Evolutionary conservation across 768 basidiomycete species (phyloP), one percentile per base, ranked within the genome.

Genomic region (Mycena vitilis): DNA sequence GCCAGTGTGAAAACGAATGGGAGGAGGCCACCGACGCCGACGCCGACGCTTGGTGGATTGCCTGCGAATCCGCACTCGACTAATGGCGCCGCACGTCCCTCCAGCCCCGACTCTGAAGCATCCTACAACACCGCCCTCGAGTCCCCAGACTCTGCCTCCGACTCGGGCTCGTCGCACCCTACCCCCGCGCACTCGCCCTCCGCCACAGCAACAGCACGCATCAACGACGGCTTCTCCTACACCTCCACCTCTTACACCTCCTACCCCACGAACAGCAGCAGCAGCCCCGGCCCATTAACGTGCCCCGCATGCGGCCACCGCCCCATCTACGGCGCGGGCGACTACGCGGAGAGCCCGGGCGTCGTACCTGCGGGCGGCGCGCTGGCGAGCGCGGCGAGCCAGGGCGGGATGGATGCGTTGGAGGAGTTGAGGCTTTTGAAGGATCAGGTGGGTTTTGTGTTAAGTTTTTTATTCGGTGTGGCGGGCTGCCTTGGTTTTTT

Each of bases 341-440:
- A 60, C 40, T 66, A 70, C 13, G 65, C 66, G n/a, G 73, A 74
- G 52, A 68, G 66, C 55, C 77, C 77, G 0, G 77, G 77, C 0
- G 80, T 88, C 56, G 84, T 89, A 48, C 81, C 88, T 8, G 82
- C 86, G 22, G 85, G 85, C 44, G 87, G 88, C 60, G 86, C 87
- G 25, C 82, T 89, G 51, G 85, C 84, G 45, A 81, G 82, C 18
- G 87, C 88, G 2, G 87, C 87, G 5, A 84, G 83, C 62, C 87
- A 88, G 77, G 85, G 85, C 69, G 88, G 87, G 56, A 85, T 90
- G 84, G 88, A 86, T 65, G 88, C 88, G 4, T 83, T 88, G 22
- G 89, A 92, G 78, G 92, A 94, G 79, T 81, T 94, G 51, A 83
- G 85, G 72, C 75, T 92, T 52, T 83, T 93, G 60, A 91, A 91